Evolutionary conservation across 176 grass and related monocot species (phyloP).

Genomic region (Zea mays): DNA sequence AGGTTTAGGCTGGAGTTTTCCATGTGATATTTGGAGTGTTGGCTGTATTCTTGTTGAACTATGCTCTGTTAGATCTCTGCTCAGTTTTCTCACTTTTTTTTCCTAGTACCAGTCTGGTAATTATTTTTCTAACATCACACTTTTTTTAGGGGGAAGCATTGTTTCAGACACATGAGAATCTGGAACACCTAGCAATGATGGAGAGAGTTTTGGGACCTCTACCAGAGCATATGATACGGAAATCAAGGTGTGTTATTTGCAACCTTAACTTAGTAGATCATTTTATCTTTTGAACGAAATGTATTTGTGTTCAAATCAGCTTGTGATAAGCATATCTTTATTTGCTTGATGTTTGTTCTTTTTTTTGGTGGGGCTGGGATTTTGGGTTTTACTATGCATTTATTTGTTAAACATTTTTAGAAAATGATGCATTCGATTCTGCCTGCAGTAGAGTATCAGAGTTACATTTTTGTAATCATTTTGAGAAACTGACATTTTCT

Average conservation of each 20-base stretch:
- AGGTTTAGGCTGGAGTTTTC: constrained; percentile 91
- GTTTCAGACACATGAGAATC: constrained; percentile 93
- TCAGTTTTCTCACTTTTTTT: constrained; percentile 26
- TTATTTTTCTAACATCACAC: constrained; percentile 29
- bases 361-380: background rate
- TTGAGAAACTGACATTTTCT: background rate
- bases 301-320: background rate
- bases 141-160: constrained; percentile 77
- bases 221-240: constrained; percentile 78
- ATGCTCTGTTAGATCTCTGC: constrained; percentile 70
- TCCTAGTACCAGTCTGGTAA: constrained; percentile 5
- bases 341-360: background rate
- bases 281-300: background rate
- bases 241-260: constrained; percentile 55
- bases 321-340: constrained; percentile 18
- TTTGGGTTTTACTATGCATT: background rate
- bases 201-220: constrained; percentile 88
- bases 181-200: constrained; percentile 98
- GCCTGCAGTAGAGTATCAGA: background rate
- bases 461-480: background rate
- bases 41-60: constrained; percentile 93
- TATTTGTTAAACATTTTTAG: background rate
- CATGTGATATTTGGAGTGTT: constrained; percentile 93
- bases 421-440: background rate
- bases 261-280: background rate